phyloP scores from a whole-genome alignment of 345 rosid species.

The Schrenkiella parvula region DNA sequence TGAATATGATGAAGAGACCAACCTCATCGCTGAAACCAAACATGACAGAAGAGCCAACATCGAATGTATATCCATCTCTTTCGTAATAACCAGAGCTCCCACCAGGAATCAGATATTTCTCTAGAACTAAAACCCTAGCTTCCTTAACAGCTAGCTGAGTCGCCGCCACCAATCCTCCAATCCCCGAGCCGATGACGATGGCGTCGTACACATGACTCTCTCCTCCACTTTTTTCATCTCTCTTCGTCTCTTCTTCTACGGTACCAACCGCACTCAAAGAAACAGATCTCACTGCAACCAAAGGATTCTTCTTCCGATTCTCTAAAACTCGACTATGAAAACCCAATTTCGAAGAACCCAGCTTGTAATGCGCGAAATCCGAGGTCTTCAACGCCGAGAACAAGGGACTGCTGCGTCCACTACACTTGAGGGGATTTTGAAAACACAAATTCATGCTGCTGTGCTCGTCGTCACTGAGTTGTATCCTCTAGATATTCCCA shows the following conservation, averaged over 20 bases:
- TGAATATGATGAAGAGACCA: constrained; percentile 18
- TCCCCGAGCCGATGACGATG: constrained; percentile 86
- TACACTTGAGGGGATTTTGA: constrained; percentile 4
- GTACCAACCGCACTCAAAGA: constrained; percentile 29
- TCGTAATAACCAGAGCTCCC: constrained; percentile 92
- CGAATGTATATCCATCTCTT: constrained; percentile 87
- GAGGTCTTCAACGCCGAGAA: constrained; percentile 20
- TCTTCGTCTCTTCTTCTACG: constrained; percentile 21
- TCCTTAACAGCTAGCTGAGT: constrained; percentile 89
- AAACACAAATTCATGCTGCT: constrained; percentile 22
- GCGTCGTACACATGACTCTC: constrained; percentile 56
- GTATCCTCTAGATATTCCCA: background rate
- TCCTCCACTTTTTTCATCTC: constrained; percentile 20
- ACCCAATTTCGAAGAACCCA: background rate
- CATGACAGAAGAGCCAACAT: constrained; percentile 97
- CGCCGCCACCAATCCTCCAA: constrained; percentile 89
- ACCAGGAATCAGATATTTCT: constrained; percentile 95
- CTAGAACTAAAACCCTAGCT: constrained; percentile 76
- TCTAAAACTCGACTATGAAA: background rate
- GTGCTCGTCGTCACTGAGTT: constrained; percentile 2
- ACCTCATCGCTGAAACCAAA: constrained; percentile 94
- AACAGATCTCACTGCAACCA: background rate
- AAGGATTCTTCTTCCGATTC: constrained; percentile 9
- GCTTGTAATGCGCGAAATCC: background rate
- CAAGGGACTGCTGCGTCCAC: background rate